phyloP scores from a whole-genome alignment of 768 basidiomycete genomes.

The Hypholoma sublateritium region DNA sequence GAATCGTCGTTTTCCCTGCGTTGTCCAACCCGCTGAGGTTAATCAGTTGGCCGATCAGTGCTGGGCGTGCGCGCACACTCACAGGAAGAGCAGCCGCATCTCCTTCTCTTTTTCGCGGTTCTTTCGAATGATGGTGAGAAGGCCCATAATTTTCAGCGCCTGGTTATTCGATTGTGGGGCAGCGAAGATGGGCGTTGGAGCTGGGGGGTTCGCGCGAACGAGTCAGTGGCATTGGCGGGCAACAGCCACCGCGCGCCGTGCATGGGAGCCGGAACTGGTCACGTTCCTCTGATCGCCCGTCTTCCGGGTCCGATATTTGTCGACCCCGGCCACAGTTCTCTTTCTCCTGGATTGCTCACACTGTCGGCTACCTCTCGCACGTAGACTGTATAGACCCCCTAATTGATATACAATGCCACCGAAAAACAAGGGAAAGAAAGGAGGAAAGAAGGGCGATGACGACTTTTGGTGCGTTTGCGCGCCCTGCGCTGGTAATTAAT shows the following conservation, averaged over 20 bases:
- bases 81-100: constrained; percentile 96
- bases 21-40: constrained; percentile 87
- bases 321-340: neutral
- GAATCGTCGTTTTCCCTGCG: constrained; percentile 97
- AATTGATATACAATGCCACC: constrained; percentile 41
- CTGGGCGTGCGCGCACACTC: constrained; percentile 20
- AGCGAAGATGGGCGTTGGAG: constrained; percentile 1
- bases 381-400: neutral
- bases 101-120: constrained; percentile 94
- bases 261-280: neutral
- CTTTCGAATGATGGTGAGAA: constrained; percentile 96
- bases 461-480: constrained; percentile 68
- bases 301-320: constrained; percentile 6
- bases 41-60: constrained; percentile 11
- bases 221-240: neutral
- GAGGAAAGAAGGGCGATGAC: constrained; percentile 71
- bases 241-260: neutral
- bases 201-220: neutral
- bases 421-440: constrained; percentile 84
- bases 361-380: neutral
- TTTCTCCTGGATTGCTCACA: neutral
- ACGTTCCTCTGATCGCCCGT: constrained; percentile 2
- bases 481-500: neutral
- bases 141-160: constrained; percentile 53
- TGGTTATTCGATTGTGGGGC: neutral